These are phyloP conservation scores for Lichtheimia ornata DNA, from an alignment of 371 early-diverging fungal genomes.

Conservation along the genomic window DNA sequence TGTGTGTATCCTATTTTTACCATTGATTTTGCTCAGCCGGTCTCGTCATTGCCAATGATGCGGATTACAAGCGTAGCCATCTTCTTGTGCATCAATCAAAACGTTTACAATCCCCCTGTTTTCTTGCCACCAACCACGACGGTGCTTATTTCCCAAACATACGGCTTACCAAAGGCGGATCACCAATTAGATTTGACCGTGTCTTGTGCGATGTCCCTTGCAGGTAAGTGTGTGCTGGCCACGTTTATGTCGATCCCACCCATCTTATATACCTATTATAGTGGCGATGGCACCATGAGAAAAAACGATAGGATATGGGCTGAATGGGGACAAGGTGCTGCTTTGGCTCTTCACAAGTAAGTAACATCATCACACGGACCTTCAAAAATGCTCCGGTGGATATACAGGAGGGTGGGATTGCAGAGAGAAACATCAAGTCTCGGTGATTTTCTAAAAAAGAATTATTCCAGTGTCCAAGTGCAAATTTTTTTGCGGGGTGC, in stretches of 20 bases:
- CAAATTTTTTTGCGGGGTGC: constrained; percentile 89
- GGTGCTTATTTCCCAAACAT: constrained; percentile 91
- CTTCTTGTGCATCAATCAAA: constrained; percentile 96
- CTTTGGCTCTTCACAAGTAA: constrained; percentile 80
- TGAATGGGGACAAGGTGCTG: constrained; percentile 80
- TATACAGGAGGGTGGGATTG: neutral
- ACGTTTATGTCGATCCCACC: neutral
- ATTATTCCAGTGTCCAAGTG: constrained; percentile 66
- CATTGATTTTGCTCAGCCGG: constrained; percentile 51
- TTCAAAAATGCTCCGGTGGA: neutral
- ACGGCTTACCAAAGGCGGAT: constrained; percentile 49
- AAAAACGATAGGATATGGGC: constrained; percentile 95
- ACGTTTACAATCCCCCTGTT: constrained; percentile 86
- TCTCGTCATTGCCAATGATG: constrained; percentile 97
- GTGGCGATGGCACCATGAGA: constrained; percentile 98
- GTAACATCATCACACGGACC: constrained; percentile 7
- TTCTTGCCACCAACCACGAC: constrained; percentile 97
- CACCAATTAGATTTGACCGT: constrained; percentile 76
- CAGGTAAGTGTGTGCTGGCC: constrained; percentile 35
- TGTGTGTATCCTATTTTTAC: neutral
- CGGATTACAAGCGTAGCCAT: constrained; percentile 87
- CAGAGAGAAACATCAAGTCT: neutral
- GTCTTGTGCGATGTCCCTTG: constrained; percentile 99
- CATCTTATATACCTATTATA: constrained; percentile 16
- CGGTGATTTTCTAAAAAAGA: neutral